phyloP scores from a whole-genome alignment of 805 yeast species.

The Tetrapisispora fleetii region DNA sequence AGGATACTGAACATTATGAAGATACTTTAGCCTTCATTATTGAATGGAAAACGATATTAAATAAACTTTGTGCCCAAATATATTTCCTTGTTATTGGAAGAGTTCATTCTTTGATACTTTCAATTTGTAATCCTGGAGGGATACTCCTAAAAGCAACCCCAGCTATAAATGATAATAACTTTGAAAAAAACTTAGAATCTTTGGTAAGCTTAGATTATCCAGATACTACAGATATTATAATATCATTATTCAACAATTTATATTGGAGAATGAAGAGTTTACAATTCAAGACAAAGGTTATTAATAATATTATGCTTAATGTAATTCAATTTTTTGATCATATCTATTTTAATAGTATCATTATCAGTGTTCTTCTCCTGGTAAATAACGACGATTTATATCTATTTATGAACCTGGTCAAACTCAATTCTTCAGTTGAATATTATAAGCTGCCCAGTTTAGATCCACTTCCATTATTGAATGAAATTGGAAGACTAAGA shows the following conservation, averaged over 20 bases:
- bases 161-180: neutral
- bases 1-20: neutral
- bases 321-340: neutral
- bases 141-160: neutral
- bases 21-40: neutral
- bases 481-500: constrained; percentile 1
- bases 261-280: constrained; percentile 2
- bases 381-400: neutral
- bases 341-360: neutral
- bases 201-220: neutral
- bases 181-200: neutral
- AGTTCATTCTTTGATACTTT: neutral
- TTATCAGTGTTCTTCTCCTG: neutral
- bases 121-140: neutral
- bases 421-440: neutral
- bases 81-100: neutral
- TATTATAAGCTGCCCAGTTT: neutral
- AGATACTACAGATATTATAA: neutral
- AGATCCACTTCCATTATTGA: neutral
- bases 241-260: neutral
- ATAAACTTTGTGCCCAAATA: neutral
- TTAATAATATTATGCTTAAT: neutral
- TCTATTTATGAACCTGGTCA: neutral
- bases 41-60: neutral
- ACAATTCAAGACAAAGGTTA: neutral